These are phyloP conservation scores for Boletus edulis DNA, from an alignment of 768 basidiomycete species.

Conservation along the genomic window DNA sequence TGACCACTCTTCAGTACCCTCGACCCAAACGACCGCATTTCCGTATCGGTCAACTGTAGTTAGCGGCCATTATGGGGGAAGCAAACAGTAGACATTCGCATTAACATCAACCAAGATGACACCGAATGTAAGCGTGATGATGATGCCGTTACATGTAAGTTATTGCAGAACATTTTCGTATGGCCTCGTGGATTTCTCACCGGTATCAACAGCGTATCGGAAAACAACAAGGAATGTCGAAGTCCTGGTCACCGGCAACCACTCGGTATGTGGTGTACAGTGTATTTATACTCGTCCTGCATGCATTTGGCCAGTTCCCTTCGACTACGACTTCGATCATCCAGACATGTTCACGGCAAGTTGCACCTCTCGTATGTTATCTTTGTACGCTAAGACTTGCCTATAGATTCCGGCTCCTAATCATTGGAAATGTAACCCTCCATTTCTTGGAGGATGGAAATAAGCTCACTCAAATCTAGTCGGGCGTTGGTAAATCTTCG, in stretches of 20 bases:
- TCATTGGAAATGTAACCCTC: constrained; percentile 14
- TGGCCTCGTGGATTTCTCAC: neutral
- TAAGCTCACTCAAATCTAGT: constrained; percentile 1
- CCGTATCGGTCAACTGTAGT: no score
- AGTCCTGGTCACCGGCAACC: constrained; percentile 1
- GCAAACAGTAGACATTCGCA: neutral
- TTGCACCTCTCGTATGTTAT: neutral
- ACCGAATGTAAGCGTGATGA: neutral
- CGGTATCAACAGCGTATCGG: constrained; percentile 5
- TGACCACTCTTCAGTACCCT: no score
- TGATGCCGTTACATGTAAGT: constrained; percentile 4
- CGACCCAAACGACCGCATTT: no score
- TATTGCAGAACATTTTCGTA: neutral
- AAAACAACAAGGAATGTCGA: constrained; percentile 6
- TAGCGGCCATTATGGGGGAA: neutral
- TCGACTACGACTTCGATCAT: constrained; percentile 9
- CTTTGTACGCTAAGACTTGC: neutral
- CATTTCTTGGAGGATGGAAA: neutral
- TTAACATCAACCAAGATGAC: constrained; percentile 5
- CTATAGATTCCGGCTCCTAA: constrained; percentile 13
- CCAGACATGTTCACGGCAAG: constrained; percentile 11
- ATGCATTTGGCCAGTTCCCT: constrained; percentile 2
- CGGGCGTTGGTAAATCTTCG: constrained; percentile 16
- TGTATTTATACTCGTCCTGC: neutral
- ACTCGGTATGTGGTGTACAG: neutral